phyloP scores from a whole-genome alignment of 169 alveolate genomes.

The Plasmodium fragile region DNA sequence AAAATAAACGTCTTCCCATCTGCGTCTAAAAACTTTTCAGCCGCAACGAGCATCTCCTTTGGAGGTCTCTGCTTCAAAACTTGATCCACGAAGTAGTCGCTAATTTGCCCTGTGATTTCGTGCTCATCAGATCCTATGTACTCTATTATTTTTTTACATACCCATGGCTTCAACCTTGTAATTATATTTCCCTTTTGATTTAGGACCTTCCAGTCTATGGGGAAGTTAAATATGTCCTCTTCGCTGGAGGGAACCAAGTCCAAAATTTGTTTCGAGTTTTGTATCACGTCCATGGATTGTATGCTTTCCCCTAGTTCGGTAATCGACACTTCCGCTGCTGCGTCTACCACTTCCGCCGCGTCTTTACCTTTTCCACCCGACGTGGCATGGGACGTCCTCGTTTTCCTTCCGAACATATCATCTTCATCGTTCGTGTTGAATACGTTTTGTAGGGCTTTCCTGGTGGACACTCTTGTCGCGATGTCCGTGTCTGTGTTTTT shows the following conservation, averaged over 20 bases:
- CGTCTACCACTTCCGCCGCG: conserved; percentile 5
- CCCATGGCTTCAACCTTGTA: conserved; percentile 87
- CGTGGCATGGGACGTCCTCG: conserved; percentile 43
- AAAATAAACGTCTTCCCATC: conserved; percentile 87
- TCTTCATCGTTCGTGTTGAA: conserved; percentile 66
- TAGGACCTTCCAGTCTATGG: conserved; percentile 82
- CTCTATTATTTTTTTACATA: conserved; percentile 83
- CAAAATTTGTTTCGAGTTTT: conserved; percentile 40
- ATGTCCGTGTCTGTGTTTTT: not conserved
- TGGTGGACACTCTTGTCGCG: not conserved
- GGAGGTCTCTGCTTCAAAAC: conserved; percentile 84
- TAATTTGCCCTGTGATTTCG: conserved; percentile 83
- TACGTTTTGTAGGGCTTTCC: not conserved
- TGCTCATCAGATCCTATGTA: conserved; percentile 90
- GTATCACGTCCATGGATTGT: conserved; percentile 3
- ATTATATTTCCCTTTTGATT: conserved; percentile 75
- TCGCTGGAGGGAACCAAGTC: conserved; percentile 78
- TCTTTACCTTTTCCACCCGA: conserved; percentile 40
- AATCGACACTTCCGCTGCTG: not conserved
- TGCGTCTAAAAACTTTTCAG: conserved; percentile 87
- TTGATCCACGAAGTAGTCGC: conserved; percentile 78
- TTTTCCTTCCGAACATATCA: conserved; percentile 14
- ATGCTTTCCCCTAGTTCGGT: conserved; percentile 19
- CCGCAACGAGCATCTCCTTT: conserved; percentile 83
- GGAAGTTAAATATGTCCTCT: conserved; percentile 81